phyloP scores from a whole-genome alignment of 1,284 basidiomycete species.

The Coriolopsis trogii region DNA sequence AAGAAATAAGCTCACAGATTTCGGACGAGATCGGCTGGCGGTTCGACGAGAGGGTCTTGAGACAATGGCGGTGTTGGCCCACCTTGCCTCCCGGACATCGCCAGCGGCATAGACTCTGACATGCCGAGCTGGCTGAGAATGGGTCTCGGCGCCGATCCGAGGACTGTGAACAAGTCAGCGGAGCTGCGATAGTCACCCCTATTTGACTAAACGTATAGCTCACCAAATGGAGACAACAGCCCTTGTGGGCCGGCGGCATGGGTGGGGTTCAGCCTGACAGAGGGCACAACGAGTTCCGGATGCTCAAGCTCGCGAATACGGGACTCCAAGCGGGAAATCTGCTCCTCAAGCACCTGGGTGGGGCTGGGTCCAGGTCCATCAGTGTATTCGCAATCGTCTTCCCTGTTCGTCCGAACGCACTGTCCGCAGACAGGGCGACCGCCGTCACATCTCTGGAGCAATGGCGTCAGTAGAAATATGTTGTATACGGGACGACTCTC shows the following conservation, averaged over 20 bases:
- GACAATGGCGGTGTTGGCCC: constrained; percentile 5
- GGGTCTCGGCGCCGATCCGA: constrained; percentile 6
- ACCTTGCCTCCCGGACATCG: constrained; percentile 1
- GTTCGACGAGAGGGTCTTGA: constrained; percentile 19
- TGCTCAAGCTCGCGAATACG: constrained; percentile 34
- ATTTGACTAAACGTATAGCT: too few relatives aligned
- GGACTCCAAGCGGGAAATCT: constrained; percentile 32
- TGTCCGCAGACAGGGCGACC: constrained; percentile 33
- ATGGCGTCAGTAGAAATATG: background rate
- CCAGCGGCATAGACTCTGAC: constrained; percentile 3
- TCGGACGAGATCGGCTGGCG: constrained; percentile 22
- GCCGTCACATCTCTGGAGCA: constrained; percentile 34
- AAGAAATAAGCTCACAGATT: constrained; percentile 22
- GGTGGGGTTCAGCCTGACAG: constrained; percentile 21
- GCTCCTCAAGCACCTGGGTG: constrained; percentile 36
- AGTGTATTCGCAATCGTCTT: constrained; percentile 36
- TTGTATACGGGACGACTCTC: background rate
- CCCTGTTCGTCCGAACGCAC: constrained; percentile 34
- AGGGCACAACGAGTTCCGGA: constrained; percentile 22
- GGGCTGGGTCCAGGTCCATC: constrained; percentile 34
- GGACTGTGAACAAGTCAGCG: too few relatives aligned
- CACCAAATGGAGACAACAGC: constrained; percentile 12
- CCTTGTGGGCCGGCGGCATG: background rate
- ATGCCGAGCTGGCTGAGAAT: constrained; percentile 10
- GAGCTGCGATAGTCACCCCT: too few relatives aligned